These are phyloP conservation scores for Seminavis robusta DNA, from an alignment of 108 stramenopile genomes.

Conservation along the genomic window DNA sequence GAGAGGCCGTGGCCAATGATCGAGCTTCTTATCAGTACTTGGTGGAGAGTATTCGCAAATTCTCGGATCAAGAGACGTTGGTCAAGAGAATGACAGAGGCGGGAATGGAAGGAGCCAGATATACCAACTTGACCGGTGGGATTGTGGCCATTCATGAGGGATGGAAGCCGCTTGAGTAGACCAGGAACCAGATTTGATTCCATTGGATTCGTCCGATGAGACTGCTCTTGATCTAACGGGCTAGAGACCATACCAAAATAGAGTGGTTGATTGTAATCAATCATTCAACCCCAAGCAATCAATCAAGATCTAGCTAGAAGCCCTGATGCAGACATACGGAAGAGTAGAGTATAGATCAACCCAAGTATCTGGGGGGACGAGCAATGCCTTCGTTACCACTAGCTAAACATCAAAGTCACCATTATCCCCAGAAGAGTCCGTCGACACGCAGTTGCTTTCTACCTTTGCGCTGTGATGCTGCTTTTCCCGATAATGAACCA, in stretches of 20 bases:
- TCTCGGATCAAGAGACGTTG: conserved; percentile 90
- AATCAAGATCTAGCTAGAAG: too few species aligned
- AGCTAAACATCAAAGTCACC: too few species aligned
- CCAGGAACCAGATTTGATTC: background rate
- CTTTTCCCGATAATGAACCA: too few species aligned
- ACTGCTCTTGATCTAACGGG: background rate
- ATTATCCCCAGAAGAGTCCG: too few species aligned
- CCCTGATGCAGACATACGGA: too few species aligned
- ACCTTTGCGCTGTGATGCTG: too few species aligned
- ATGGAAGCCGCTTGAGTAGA: conserved; percentile 68
- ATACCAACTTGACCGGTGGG: conserved; percentile 89
- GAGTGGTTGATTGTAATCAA: too few species aligned
- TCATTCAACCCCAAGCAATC: too few species aligned
- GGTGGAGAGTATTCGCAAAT: conserved; percentile 98
- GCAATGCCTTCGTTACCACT: too few species aligned
- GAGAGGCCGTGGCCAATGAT: conserved; percentile 92
- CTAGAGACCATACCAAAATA: background rate
- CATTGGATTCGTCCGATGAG: background rate
- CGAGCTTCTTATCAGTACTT: conserved; percentile 95
- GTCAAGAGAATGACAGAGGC: conserved; percentile 68
- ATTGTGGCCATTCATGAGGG: conserved; percentile 93
- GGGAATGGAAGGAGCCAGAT: conserved; percentile 74
- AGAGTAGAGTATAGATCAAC: too few species aligned
- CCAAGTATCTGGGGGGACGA: too few species aligned
- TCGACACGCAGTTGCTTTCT: too few species aligned